phyloP scores from a whole-genome alignment of 2,329 filamentous ascomycete genomes.

The Polychaeton citri region DNA sequence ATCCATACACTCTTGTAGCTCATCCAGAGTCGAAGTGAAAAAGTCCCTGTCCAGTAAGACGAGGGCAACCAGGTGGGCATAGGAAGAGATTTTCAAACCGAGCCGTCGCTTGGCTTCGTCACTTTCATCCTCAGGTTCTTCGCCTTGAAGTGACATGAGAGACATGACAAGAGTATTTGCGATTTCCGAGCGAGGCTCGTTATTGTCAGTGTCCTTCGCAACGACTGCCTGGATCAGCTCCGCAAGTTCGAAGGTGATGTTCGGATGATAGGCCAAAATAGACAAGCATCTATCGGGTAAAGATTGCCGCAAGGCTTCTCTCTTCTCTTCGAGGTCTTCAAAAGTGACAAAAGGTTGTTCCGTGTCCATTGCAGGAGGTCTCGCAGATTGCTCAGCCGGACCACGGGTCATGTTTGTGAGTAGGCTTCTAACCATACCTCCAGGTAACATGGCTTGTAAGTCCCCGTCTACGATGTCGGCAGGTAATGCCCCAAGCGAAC shows the following conservation, averaged over 20 bases:
- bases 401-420: neutral
- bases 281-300: conserved; percentile 85
- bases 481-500: conserved; percentile 12
- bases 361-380: neutral
- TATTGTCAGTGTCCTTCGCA: conserved; percentile 46
- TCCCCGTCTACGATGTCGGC: conserved; percentile 11
- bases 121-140: conserved; percentile 35
- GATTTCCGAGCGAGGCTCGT: conserved; percentile 54
- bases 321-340: conserved; percentile 67
- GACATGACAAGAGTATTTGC: conserved; percentile 74
- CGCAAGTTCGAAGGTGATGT: conserved; percentile 79
- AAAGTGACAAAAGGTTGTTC: conserved; percentile 39
- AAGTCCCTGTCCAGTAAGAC: conserved; percentile 73
- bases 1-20: conserved; percentile 62
- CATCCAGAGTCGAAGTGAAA: conserved; percentile 61
- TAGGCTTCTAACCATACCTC: neutral
- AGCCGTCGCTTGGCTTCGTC: conserved; percentile 23
- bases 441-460: conserved; percentile 9
- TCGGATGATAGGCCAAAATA: conserved; percentile 74
- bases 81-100: conserved; percentile 68
- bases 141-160: conserved; percentile 53
- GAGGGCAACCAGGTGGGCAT: conserved; percentile 80
- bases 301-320: conserved; percentile 57
- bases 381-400: neutral
- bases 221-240: conserved; percentile 70